A percentile compares a stretch with the other conserved stretches of the same genome.
These are phyloP conservation scores for Blumeria graminis DNA, from an alignment of 2,329 filamentous ascomycete species.

Conservation along the genomic window DNA sequence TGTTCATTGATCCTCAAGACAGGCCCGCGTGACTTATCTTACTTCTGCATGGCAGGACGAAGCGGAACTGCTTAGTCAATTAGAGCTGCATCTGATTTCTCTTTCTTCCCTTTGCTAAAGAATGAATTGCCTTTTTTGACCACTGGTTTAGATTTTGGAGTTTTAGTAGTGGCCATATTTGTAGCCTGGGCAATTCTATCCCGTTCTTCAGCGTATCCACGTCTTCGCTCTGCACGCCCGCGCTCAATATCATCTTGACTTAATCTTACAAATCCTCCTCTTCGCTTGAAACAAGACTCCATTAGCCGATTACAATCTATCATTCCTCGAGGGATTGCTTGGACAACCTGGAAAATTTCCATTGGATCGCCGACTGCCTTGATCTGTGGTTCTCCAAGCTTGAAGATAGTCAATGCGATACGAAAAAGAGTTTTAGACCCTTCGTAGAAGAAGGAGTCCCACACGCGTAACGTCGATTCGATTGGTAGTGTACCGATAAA, in stretches of 20 bases:
- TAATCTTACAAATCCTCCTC: conserved; percentile 56
- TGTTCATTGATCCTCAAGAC: too few species aligned
- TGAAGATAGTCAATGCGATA: conserved; percentile 77
- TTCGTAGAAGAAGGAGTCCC: conserved; percentile 92
- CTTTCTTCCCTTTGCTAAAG: not conserved
- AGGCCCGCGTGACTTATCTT: too few species aligned
- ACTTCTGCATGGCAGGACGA: too few species aligned
- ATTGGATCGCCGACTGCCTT: conserved; percentile 60
- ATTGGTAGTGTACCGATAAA: conserved; percentile 85
- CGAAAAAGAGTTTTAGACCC: conserved; percentile 85
- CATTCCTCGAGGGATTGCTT: conserved; percentile 58
- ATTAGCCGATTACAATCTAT: conserved; percentile 63
- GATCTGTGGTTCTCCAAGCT: conserved; percentile 62
- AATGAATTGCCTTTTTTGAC: not conserved
- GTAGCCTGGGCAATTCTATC: conserved; percentile 5
- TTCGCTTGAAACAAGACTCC: conserved; percentile 52
- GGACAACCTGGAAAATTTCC: conserved; percentile 89
- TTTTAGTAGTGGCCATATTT: not conserved
- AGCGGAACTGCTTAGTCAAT: too few species aligned
- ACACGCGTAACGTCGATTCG: conserved; percentile 74
- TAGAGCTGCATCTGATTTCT: not conserved
- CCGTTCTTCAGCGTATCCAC: conserved; percentile 17
- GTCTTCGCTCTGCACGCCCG: conserved; percentile 42
- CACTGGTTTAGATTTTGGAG: not conserved
- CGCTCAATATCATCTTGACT: conserved; percentile 64